A percentile compares a stretch with the other conserved stretches of the same genome.
Evolutionary conservation across 2,329 filamentous ascomycete species (phyloP).

Genomic region (Xylaria sp.): DNA sequence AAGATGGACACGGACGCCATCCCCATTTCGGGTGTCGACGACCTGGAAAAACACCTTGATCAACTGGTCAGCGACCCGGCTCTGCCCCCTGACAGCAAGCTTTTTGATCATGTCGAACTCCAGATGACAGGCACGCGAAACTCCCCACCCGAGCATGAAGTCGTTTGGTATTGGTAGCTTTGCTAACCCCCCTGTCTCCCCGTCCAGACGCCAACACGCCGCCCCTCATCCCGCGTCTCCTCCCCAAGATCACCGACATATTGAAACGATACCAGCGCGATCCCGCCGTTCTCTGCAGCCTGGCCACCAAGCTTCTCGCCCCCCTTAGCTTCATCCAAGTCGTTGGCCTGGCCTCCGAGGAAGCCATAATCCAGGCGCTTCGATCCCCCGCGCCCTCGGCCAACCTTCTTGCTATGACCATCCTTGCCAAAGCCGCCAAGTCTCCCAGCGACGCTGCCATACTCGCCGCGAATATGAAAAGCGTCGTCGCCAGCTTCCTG

Average conservation of each 20-base stretch:
- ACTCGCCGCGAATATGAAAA: slow-evolving; percentile 58
- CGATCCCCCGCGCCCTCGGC: slow-evolving; percentile 64
- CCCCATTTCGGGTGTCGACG: slow-evolving; percentile 63
- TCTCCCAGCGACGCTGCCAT: slow-evolving; percentile 60
- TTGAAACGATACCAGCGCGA: slow-evolving; percentile 63
- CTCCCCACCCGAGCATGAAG: not conserved
- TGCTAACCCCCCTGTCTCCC: slow-evolving; percentile 10
- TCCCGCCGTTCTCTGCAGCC: slow-evolving; percentile 60
- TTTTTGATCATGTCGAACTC: slow-evolving; percentile 69
- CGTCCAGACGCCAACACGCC: slow-evolving; percentile 61
- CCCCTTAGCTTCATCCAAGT: slow-evolving; percentile 63
- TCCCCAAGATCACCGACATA: slow-evolving; percentile 64
- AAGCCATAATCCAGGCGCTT: slow-evolving; percentile 62
- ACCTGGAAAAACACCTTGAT: slow-evolving; percentile 64
- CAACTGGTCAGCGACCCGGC: slow-evolving; percentile 58
- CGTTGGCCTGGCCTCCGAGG: slow-evolving; percentile 62
- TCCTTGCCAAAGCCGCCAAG: slow-evolving; percentile 65
- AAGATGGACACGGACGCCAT: slow-evolving; percentile 54
- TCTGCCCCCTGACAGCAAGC: slow-evolving; percentile 56
- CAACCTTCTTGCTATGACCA: slow-evolving; percentile 66
- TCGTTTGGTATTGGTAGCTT: not conserved
- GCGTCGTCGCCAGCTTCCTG: slow-evolving; percentile 60
- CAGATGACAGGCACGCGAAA: slow-evolving; percentile 60
- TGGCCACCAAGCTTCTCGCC: slow-evolving; percentile 65
- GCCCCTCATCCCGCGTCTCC: slow-evolving; percentile 61